phyloP scores from a whole-genome alignment of 2,329 filamentous ascomycete genomes.

The Phialophora tarda region DNA sequence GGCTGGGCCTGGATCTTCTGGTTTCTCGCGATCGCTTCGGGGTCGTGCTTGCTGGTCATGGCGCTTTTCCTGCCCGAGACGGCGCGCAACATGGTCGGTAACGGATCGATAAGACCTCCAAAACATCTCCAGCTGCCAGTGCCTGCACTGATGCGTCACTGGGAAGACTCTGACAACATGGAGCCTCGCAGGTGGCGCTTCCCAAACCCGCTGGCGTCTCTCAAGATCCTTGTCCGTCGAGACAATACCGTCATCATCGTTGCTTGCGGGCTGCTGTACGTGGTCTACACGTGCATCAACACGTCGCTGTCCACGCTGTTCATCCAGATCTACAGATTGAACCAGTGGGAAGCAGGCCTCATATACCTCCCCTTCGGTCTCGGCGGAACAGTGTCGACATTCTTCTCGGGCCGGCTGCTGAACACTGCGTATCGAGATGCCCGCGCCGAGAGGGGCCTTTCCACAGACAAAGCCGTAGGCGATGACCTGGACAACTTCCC shows the following conservation, averaged over 20 bases:
- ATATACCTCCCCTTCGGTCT: constrained; percentile 52
- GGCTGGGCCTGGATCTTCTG: constrained; percentile 62
- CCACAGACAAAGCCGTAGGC: constrained; percentile 35
- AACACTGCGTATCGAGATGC: constrained; percentile 23
- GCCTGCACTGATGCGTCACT: background rate
- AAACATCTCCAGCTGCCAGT: constrained; percentile 13
- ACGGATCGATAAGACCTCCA: constrained; percentile 40
- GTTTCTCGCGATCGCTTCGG: constrained; percentile 57
- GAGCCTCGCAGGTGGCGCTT: background rate
- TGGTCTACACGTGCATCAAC: background rate
- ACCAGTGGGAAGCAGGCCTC: constrained; percentile 50
- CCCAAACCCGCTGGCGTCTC: background rate
- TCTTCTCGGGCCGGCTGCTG: background rate
- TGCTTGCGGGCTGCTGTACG: background rate
- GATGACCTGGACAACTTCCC: constrained; percentile 55
- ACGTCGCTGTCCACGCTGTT: constrained; percentile 5
- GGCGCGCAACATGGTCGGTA: constrained; percentile 44
- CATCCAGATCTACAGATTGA: constrained; percentile 44
- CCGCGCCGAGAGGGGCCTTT: constrained; percentile 26
- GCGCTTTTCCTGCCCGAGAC: constrained; percentile 44
- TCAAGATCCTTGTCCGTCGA: background rate
- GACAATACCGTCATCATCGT: constrained; percentile 1
- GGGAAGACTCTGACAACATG: background rate
- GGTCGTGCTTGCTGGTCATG: constrained; percentile 34
- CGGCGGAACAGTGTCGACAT: background rate